Conservation (phyloP, 306 rosid genomes). For the Sesbania bispinosa region DNA sequence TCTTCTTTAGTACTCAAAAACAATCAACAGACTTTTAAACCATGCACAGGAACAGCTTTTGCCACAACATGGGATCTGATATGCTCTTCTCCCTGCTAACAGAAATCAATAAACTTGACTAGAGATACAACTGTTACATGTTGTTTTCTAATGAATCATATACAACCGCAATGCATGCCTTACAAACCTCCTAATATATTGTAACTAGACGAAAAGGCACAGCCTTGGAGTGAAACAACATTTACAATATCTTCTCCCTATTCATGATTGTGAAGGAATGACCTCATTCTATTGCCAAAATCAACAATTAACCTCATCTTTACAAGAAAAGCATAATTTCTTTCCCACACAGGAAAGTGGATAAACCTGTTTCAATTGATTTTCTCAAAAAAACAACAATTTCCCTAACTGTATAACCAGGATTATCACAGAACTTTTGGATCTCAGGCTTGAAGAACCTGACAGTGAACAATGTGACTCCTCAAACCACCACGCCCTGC, state of each 20-base stretch:
- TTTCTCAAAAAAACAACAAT: slow-evolving; percentile 18
- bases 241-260: slow-evolving; percentile 67
- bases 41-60: slow-evolving; percentile 16
- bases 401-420: slow-evolving; percentile 32
- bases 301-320: slow-evolving; percentile 39
- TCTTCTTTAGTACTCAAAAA: background rate
- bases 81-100: slow-evolving; percentile 9
- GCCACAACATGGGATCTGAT: slow-evolving; percentile 1
- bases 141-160: slow-evolving; percentile 36
- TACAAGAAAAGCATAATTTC: slow-evolving; percentile 31
- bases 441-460: slow-evolving; percentile 89
- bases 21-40: background rate
- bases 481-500: slow-evolving; percentile 86
- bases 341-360: too few species aligned
- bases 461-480: slow-evolving; percentile 98
- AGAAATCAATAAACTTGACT: slow-evolving; percentile 16
- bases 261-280: slow-evolving; percentile 51
- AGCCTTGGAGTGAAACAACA: slow-evolving; percentile 46
- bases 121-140: slow-evolving; percentile 11
- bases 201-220: slow-evolving; percentile 34
- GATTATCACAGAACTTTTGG: background rate
- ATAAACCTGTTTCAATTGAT: slow-evolving; percentile 20
- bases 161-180: slow-evolving; percentile 60
- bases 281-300: slow-evolving; percentile 57
- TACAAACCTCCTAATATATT: slow-evolving; percentile 44